Evolutionary conservation across 768 basidiomycete species (phyloP), one percentile per base, ranked within the genome.

Genomic region (Leccinum incarnatum): DNA sequence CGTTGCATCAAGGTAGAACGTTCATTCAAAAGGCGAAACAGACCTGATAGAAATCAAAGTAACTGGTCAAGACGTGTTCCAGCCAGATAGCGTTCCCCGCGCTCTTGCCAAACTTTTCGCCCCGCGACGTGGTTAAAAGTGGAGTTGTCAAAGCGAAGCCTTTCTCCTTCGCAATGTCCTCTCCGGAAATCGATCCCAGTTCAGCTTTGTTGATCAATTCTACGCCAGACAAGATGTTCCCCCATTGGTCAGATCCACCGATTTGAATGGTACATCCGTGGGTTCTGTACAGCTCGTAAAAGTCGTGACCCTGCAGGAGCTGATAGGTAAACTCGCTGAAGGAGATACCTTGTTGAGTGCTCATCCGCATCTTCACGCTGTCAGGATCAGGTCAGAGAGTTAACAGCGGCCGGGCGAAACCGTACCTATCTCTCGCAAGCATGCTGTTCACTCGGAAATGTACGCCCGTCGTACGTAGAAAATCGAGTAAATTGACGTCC

Each of bases 321-420:
- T 99, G 97, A 72, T 99, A 99, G 4, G 92, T 87, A 75, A 99
- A 98, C 71, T 99, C 97, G 19, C 95, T 94, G 77, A 96, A 99
- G n/a, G 95, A 97, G 60, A 98, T 88, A 48, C 96, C 96, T 65
- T 87, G 83, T 61, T 88, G 85, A 0, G 91, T 86, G 6, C 78
- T 76, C 55, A 98, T 79, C 27, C 96, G 88, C 29, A 84, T 83
- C 59, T 88, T 88, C 37, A 97, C 95, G 64, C 95, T 97, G 60
- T 37, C 32, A 54, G 50, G 12, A 8, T 27, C 45, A 40, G 10
- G 61, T 67, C 57, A 66, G 64, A 51, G 45, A 1, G 40, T 54
- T 23, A 23, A 19, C 50, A 14, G 17, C 2, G 15, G n/a, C 46
- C 7, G 32, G 51, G 32, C 40, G 21, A 45, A 53, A 19, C 65